Conservation (phyloP, 2,329 filamentous ascomycete genomes). For the Myrmaecium sp. region DNA sequence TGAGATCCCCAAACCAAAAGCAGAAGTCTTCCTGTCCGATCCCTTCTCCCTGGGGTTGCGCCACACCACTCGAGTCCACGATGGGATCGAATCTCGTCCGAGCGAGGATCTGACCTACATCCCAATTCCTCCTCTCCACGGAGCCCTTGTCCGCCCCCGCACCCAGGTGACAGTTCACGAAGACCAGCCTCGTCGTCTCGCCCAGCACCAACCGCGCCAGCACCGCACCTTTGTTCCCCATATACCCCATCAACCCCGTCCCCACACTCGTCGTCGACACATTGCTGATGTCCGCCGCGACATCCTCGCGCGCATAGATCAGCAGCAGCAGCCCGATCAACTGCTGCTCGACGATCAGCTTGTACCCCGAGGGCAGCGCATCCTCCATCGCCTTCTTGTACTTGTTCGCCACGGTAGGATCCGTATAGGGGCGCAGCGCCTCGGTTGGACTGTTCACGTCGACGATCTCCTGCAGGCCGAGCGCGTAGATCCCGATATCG, state of each 20-base stretch:
- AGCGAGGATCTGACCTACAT: conserved; percentile 59
- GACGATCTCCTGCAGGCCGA: conserved; percentile 85
- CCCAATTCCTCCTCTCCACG: conserved; percentile 78
- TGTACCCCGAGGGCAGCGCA: conserved; percentile 61
- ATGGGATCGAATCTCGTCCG: conserved; percentile 68
- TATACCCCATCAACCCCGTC: conserved; percentile 79
- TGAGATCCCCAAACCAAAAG: conserved; percentile 94
- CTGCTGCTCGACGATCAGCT: conserved; percentile 64
- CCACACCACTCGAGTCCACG: conserved; percentile 43
- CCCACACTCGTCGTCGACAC: conserved; percentile 72
- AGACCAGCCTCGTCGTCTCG: conserved; percentile 75
- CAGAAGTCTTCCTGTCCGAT: conserved; percentile 86
- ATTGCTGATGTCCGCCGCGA: conserved; percentile 59
- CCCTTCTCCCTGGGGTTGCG: conserved; percentile 40
- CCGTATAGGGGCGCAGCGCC: conserved; percentile 59
- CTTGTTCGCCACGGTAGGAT: conserved; percentile 51
- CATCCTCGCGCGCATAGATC: conserved; percentile 65
- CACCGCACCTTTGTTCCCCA: conserved; percentile 92
- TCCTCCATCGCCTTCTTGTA: conserved; percentile 67
- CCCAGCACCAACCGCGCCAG: conserved; percentile 68
- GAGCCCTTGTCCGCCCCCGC: conserved; percentile 66
- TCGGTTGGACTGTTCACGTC: conserved; percentile 68
- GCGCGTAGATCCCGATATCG: conserved; percentile 73
- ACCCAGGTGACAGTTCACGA: conserved; percentile 81
- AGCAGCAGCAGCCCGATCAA: conserved; percentile 72